Conservation (phyloP, 139 green algal genomes). For the Micractinium conductrix region DNA sequence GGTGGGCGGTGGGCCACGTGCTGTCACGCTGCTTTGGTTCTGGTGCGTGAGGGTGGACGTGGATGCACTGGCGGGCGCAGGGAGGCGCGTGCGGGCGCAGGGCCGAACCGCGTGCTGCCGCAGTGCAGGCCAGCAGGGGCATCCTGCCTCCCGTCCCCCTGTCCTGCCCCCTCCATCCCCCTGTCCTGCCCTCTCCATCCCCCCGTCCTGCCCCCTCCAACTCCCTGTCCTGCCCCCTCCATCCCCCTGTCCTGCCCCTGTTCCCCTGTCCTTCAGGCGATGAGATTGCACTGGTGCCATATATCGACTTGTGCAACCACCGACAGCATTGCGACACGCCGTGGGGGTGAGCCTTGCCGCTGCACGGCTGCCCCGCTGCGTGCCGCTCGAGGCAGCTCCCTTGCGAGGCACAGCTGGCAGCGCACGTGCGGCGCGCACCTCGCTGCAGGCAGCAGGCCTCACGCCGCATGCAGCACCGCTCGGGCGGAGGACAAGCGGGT, state of each 20-base stretch:
- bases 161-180: not conserved
- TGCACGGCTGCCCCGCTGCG: not conserved
- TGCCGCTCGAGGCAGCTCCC: too few species aligned
- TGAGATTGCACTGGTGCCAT: not conserved
- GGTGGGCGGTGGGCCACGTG: slow-evolving; percentile 27
- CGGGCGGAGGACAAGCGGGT: too few species aligned
- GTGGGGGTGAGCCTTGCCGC: not conserved
- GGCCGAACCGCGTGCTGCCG: too few species aligned
- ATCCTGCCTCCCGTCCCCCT: not conserved
- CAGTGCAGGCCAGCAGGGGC: not conserved
- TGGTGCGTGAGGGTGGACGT: not conserved
- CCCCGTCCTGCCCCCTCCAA: not conserved
- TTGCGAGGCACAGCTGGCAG: too few species aligned
- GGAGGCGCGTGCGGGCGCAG: not conserved
- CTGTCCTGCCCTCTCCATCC: not conserved
- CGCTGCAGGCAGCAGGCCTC: not conserved
- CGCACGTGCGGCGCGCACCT: not conserved
- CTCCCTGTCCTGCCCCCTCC: too few species aligned
- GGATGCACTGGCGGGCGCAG: not conserved
- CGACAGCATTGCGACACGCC: not conserved
- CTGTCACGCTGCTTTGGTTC: slow-evolving; percentile 23
- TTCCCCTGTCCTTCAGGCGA: not conserved
- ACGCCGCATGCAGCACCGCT: too few species aligned
- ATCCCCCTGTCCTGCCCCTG: not conserved
- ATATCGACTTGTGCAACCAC: not conserved